These are phyloP conservation scores for Erythrobasidium hasegawianum DNA, from an alignment of 1,284 basidiomycete species.

Conservation along the genomic window DNA sequence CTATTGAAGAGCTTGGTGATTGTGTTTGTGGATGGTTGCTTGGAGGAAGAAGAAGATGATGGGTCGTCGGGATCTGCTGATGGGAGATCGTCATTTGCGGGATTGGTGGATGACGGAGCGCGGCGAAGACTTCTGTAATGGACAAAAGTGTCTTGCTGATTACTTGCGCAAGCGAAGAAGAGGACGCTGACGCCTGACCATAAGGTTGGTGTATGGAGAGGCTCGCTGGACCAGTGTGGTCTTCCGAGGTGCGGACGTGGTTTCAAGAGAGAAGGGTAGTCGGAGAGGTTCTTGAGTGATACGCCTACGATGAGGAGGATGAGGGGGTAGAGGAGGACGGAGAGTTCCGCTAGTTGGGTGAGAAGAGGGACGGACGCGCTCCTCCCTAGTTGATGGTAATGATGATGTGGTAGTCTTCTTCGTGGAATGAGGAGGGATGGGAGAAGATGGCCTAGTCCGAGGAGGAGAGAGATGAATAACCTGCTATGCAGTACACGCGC, in stretches of 20 bases:
- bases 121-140: constrained; percentile 35
- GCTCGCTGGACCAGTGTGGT: constrained; percentile 12
- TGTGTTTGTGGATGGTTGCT: not conserved
- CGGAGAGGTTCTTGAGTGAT: constrained; percentile 42
- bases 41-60: not conserved
- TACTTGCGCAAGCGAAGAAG: constrained; percentile 37
- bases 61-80: not conserved
- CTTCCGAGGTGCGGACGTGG: constrained; percentile 29
- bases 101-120: constrained; percentile 8
- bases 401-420: not conserved
- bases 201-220: constrained; percentile 27
- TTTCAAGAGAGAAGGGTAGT: constrained; percentile 34
- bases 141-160: constrained; percentile 38
- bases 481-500: constrained; percentile 15
- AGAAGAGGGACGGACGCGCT: constrained; percentile 32
- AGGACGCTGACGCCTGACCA: constrained; percentile 38
- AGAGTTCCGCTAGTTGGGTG: constrained; percentile 38
- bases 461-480: constrained; percentile 21
- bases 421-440: constrained; percentile 8
- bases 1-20: constrained; percentile 28
- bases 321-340: constrained; percentile 43
- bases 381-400: not conserved
- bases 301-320: constrained; percentile 44
- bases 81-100: not conserved
- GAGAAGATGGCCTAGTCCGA: constrained; percentile 37